Evolutionary conservation across 768 basidiomycete species (phyloP).

Genomic region (Lactifluus volemus): DNA sequence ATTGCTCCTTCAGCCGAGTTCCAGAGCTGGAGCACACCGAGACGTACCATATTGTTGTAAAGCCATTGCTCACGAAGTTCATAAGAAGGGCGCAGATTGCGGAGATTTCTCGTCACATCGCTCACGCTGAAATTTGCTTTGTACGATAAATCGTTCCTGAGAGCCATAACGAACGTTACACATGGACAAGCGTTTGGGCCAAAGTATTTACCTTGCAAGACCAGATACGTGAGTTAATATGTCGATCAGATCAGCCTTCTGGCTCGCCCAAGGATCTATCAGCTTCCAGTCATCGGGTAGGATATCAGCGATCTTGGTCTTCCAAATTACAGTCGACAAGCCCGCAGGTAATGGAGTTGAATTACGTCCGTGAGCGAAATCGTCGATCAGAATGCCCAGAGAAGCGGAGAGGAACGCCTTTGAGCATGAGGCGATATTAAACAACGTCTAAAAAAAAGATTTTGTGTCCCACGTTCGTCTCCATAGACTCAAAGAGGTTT

Average conservation of each 20-base stretch:
- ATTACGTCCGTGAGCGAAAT: slow-evolving; percentile 8
- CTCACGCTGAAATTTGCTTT: neutral
- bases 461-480: neutral
- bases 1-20: neutral
- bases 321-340: neutral
- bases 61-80: slow-evolving; percentile 32
- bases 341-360: neutral
- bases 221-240: slow-evolving; percentile 30
- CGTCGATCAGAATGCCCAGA: slow-evolving; percentile 8
- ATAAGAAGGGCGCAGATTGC: slow-evolving; percentile 26
- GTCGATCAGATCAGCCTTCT: slow-evolving; percentile 26
- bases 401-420: slow-evolving; percentile 8
- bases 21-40: slow-evolving; percentile 16
- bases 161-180: neutral
- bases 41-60: slow-evolving; percentile 28
- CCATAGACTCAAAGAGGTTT: neutral
- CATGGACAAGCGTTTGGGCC: neutral
- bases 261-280: slow-evolving; percentile 28
- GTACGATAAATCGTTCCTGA: slow-evolving; percentile 10
- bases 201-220: slow-evolving; percentile 21
- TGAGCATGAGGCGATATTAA: slow-evolving; percentile 10
- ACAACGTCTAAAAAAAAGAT: neutral
- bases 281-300: slow-evolving; percentile 27
- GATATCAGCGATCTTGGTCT: slow-evolving; percentile 4
- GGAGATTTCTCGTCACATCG: slow-evolving; percentile 21